Conservation (phyloP, 768 basidiomycete species). For the Lactifluus volemus region DNA sequence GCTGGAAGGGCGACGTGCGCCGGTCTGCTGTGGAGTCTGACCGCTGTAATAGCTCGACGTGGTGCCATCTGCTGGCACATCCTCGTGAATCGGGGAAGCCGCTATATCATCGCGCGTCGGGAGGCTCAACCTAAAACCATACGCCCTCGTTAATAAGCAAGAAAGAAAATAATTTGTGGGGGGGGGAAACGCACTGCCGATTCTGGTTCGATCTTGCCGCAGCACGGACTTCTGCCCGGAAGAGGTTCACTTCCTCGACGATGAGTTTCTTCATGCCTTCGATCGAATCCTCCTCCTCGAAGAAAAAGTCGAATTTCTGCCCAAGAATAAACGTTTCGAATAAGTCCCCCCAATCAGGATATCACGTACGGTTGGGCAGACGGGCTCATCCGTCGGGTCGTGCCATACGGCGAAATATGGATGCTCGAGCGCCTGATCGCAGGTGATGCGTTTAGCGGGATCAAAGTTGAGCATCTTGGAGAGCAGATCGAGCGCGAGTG, state of each 20-base stretch:
- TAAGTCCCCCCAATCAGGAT: no score
- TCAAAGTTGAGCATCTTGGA: slow-evolving; percentile 92
- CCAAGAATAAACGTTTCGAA: neutral
- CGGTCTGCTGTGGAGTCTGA: slow-evolving; percentile 19
- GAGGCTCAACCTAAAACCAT: slow-evolving; percentile 53
- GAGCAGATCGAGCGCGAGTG: slow-evolving; percentile 87
- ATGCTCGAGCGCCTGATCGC: slow-evolving; percentile 91
- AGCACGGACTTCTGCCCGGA: slow-evolving; percentile 82
- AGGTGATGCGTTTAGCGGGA: slow-evolving; percentile 91
- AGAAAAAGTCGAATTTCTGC: slow-evolving; percentile 91
- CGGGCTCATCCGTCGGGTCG: slow-evolving; percentile 90
- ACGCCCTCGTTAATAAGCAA: neutral
- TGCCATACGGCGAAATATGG: slow-evolving; percentile 97
- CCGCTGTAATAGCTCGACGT: slow-evolving; percentile 57
- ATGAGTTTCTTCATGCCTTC: slow-evolving; percentile 97
- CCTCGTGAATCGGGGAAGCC: slow-evolving; percentile 63
- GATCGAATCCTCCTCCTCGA: slow-evolving; percentile 94
- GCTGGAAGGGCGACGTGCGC: slow-evolving; percentile 40
- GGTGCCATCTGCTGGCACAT: slow-evolving; percentile 48
- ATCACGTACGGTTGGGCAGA: slow-evolving; percentile 60
- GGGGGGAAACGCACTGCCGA: slow-evolving; percentile 37
- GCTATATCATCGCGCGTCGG: slow-evolving; percentile 77
- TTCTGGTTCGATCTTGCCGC: slow-evolving; percentile 71
- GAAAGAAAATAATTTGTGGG: neutral
- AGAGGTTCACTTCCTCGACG: slow-evolving; percentile 81